These are phyloP conservation scores for Pseudodiploospora longispora DNA, from an alignment of 2,329 filamentous ascomycete species.

Conservation along the genomic window DNA sequence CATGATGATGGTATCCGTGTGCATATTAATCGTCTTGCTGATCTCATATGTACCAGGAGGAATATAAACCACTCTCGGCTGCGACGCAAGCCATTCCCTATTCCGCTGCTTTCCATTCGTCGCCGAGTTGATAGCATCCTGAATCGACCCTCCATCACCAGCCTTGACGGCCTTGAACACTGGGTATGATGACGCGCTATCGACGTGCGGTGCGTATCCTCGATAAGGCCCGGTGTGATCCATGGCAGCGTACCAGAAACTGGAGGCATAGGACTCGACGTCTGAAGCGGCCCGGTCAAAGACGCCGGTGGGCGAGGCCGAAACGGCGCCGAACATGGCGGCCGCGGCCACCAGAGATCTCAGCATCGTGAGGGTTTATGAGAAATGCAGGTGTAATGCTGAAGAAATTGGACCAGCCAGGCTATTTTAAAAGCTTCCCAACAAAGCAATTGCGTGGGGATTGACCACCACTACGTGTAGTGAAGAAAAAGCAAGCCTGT, in stretches of 20 bases:
- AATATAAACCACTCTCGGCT: conserved; percentile 32
- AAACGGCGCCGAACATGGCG: conserved; percentile 10
- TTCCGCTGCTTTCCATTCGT: conserved; percentile 24
- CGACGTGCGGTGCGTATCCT: conserved; percentile 32
- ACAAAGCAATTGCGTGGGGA: too few relatives aligned
- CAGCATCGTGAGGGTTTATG: conserved; percentile 8
- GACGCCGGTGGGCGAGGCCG: conserved; percentile 10
- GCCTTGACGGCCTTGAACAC: conserved; percentile 30
- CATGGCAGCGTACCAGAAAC: conserved; percentile 35
- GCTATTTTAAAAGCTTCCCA: too few relatives aligned
- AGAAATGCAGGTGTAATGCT: background rate
- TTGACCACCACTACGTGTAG: too few relatives aligned
- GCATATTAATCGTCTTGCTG: conserved; percentile 30
- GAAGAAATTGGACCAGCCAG: too few relatives aligned
- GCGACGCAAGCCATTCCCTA: conserved; percentile 31
- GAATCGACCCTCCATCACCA: conserved; percentile 28
- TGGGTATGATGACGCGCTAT: conserved; percentile 26
- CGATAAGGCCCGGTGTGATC: conserved; percentile 28
- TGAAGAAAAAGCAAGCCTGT: too few relatives aligned
- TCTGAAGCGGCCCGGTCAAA: background rate
- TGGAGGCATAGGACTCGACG: conserved; percentile 8
- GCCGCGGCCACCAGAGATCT: conserved; percentile 8
- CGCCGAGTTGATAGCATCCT: conserved; percentile 30
- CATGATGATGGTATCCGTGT: conserved; percentile 37
- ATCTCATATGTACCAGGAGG: conserved; percentile 34